These are phyloP conservation scores for Platismatia glauca DNA, from an alignment of 495 filamentous ascomycete genomes.

Conservation along the genomic window DNA sequence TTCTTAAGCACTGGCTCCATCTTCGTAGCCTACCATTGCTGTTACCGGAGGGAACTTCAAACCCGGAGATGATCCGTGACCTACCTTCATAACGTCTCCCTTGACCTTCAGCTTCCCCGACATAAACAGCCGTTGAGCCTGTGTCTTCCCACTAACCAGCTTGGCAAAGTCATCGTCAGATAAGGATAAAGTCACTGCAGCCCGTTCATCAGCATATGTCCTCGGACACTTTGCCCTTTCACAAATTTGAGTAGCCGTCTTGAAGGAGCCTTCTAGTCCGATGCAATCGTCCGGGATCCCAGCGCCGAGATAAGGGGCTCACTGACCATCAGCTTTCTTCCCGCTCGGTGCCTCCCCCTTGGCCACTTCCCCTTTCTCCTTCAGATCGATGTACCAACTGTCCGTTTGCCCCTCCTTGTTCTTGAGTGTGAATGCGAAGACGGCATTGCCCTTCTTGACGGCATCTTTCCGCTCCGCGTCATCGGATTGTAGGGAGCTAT, in stretches of 20 bases:
- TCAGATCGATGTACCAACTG: constrained; percentile 92
- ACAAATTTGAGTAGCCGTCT: neutral
- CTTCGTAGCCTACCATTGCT: constrained; percentile 77
- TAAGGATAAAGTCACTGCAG: constrained; percentile 68
- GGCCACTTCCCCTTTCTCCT: constrained; percentile 74
- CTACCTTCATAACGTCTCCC: constrained; percentile 76
- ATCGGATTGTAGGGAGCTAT: constrained; percentile 57
- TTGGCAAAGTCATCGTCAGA: constrained; percentile 78
- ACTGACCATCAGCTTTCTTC: constrained; percentile 73
- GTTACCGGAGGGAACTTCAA: constrained; percentile 1
- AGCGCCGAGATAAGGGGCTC: neutral
- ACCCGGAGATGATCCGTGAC: neutral
- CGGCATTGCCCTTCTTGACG: constrained; percentile 73
- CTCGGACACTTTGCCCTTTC: neutral
- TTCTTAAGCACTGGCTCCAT: constrained; percentile 90
- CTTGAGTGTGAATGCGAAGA: constrained; percentile 89
- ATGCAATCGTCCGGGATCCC: neutral
- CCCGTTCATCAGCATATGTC: neutral
- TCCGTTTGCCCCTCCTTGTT: constrained; percentile 69
- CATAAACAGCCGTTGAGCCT: constrained; percentile 95
- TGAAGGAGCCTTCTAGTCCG: neutral
- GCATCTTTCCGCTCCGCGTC: constrained; percentile 75
- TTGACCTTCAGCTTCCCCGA: constrained; percentile 93
- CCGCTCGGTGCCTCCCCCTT: constrained; percentile 47
- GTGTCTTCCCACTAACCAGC: constrained; percentile 79